phyloP scores from a whole-genome alignment of 2,329 filamentous ascomycete species.

The Thyridium curvatum region DNA sequence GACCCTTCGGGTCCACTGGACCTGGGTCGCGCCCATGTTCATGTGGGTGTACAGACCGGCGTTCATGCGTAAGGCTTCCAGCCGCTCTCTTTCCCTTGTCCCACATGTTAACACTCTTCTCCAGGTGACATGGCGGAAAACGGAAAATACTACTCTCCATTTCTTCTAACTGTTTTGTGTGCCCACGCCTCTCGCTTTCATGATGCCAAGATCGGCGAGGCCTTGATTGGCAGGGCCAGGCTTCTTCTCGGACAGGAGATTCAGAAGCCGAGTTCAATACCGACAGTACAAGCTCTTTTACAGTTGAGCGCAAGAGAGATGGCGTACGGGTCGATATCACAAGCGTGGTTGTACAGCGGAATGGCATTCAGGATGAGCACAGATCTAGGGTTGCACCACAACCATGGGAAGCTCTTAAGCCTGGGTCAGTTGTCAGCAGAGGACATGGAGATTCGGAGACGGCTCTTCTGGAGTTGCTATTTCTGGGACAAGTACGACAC shows the following conservation, averaged over 20 bases:
- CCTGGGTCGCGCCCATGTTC: slow-evolving; percentile 18
- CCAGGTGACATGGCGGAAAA: slow-evolving; percentile 18
- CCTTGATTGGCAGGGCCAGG: slow-evolving; percentile 14
- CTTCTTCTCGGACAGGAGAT: slow-evolving; percentile 17
- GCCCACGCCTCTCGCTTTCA: slow-evolving; percentile 16
- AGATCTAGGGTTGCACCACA: slow-evolving; percentile 17
- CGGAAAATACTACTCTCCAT: slow-evolving; percentile 19
- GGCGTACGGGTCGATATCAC: slow-evolving; percentile 18
- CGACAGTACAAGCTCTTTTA: slow-evolving; percentile 19
- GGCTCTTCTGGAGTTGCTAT: slow-evolving; percentile 19
- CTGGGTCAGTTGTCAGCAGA: slow-evolving; percentile 13
- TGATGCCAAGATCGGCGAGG: slow-evolving; percentile 9
- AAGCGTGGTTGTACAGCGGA: slow-evolving; percentile 22
- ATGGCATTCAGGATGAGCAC: slow-evolving; percentile 21
- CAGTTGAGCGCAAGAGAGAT: slow-evolving; percentile 20
- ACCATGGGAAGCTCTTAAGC: slow-evolving; percentile 10
- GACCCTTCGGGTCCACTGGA: slow-evolving; percentile 16
- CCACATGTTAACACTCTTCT: neutral
- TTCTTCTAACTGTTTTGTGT: slow-evolving; percentile 18
- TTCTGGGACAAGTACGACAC: slow-evolving; percentile 18
- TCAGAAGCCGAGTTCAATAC: slow-evolving; percentile 18
- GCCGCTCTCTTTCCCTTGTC: neutral
- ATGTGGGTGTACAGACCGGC: slow-evolving; percentile 21
- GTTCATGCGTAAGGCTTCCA: slow-evolving; percentile 13
- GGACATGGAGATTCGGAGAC: slow-evolving; percentile 16